Evolutionary conservation across 139 green algal genomes (phyloP).

Genomic region (Chlorella sp.): DNA sequence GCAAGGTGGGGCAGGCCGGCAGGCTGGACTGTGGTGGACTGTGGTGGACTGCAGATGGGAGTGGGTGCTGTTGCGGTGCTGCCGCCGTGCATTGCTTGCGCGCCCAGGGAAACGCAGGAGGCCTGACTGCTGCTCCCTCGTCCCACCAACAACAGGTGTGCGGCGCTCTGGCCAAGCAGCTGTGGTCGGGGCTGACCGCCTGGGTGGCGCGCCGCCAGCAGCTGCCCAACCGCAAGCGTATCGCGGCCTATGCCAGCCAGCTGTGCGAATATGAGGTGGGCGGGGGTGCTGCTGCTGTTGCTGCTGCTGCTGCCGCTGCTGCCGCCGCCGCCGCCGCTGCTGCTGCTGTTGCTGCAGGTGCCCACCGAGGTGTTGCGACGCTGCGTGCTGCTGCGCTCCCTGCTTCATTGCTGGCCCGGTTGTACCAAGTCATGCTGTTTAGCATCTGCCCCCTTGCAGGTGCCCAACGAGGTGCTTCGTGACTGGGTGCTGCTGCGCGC

Average conservation of each 20-base stretch:
- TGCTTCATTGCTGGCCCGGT: background rate
- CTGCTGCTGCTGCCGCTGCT: too few relatives aligned
- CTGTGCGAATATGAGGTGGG: constrained; percentile 34
- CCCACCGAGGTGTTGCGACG: background rate
- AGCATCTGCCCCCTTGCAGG: background rate
- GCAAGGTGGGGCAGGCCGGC: background rate
- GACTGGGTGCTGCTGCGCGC: constrained; percentile 33
- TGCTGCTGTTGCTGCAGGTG: background rate
- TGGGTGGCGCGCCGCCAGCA: constrained; percentile 1
- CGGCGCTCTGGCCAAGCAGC: constrained; percentile 19
- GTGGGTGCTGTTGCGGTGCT: too few relatives aligned
- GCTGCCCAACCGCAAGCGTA: constrained; percentile 26
- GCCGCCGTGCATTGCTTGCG: background rate
- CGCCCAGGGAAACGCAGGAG: too few relatives aligned
- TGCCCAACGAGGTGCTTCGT: constrained; percentile 12
- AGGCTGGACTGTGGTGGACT: too few relatives aligned
- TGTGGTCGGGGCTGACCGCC: constrained; percentile 10
- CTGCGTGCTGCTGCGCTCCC: background rate
- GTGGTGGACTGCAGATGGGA: too few relatives aligned
- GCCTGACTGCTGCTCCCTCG: too few relatives aligned
- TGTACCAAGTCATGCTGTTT: too few relatives aligned
- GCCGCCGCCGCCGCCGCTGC: background rate
- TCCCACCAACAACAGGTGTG: constrained; percentile 29
- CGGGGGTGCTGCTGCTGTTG: too few relatives aligned
- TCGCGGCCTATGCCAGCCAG: constrained; percentile 8